A percentile compares a stretch with the other conserved stretches of the same genome.
phyloP scores from a whole-genome alignment of 2,329 filamentous ascomycete species.

The Colletotrichum sp. region DNA sequence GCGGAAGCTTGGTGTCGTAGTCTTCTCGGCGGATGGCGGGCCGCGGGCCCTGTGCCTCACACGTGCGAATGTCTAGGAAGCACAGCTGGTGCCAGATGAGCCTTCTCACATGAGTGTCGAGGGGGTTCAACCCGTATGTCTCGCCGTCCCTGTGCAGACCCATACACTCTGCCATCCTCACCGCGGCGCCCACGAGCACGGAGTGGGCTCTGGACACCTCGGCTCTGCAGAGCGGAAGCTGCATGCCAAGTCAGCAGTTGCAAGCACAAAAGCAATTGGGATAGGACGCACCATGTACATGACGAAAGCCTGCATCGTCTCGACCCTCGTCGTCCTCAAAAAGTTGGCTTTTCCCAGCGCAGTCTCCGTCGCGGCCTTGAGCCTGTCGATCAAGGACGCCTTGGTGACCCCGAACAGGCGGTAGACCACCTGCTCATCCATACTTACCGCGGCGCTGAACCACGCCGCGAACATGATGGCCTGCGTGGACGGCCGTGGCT shows the following conservation, averaged over 20 bases:
- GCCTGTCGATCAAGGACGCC: slow-evolving; percentile 61
- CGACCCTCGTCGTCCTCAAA: slow-evolving; percentile 70
- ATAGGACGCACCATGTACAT: slow-evolving; percentile 71
- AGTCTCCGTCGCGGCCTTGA: slow-evolving; percentile 71
- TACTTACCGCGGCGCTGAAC: slow-evolving; percentile 72
- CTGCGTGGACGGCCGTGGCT: slow-evolving; percentile 69
- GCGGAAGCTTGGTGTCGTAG: slow-evolving; percentile 75
- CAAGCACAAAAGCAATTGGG: not conserved
- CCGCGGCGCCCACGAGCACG: slow-evolving; percentile 72
- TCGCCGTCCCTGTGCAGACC: slow-evolving; percentile 75
- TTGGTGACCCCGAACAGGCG: slow-evolving; percentile 61
- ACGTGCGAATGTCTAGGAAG: slow-evolving; percentile 77
- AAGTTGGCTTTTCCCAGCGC: slow-evolving; percentile 74
- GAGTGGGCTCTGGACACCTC: slow-evolving; percentile 78
- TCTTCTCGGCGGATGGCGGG: slow-evolving; percentile 76
- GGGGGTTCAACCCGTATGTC: slow-evolving; percentile 66
- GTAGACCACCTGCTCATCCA: slow-evolving; percentile 59
- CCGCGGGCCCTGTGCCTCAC: slow-evolving; percentile 75
- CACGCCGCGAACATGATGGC: slow-evolving; percentile 73
- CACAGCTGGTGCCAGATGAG: slow-evolving; percentile 81
- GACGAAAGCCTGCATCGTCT: slow-evolving; percentile 78
- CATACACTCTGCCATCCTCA: slow-evolving; percentile 80
- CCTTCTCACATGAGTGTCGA: slow-evolving; percentile 75
- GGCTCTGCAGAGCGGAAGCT: slow-evolving; percentile 74
- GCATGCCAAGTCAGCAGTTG: slow-evolving; percentile 25